A percentile compares a stretch with the other conserved stretches of the same genome.
These are phyloP conservation scores for Phytopythium ostracodes DNA, from an alignment of 352 stramenopile species.

Conservation along the genomic window DNA sequence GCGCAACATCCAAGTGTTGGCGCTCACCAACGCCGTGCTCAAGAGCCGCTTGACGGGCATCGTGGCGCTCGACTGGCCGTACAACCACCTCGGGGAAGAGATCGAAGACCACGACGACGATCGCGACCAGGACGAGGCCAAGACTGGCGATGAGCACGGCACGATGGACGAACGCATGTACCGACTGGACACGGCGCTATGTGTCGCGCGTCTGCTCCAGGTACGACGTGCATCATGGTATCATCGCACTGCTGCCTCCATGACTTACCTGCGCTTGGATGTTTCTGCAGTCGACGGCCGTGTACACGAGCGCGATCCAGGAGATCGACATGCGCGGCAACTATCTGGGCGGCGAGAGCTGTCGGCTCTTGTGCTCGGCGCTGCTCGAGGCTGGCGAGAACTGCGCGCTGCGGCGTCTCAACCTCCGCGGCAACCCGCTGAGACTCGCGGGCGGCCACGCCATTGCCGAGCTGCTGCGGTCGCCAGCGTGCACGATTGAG, in stretches of 20 bases:
- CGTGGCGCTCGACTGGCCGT: slow-evolving; percentile 38
- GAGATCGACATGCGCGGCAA: slow-evolving; percentile 62
- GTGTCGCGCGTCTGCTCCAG: slow-evolving; percentile 36
- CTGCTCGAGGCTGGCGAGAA: slow-evolving; percentile 30
- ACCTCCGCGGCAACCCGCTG: slow-evolving; percentile 52
- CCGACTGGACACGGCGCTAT: slow-evolving; percentile 38
- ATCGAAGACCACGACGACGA: slow-evolving; percentile 14
- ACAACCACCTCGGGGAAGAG: slow-evolving; percentile 50
- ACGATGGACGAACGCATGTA: slow-evolving; percentile 31
- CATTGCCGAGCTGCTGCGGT: slow-evolving; percentile 41
- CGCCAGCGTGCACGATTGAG: slow-evolving; percentile 26
- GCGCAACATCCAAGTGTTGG: slow-evolving; percentile 64
- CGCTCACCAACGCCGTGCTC: slow-evolving; percentile 41
- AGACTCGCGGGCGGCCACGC: slow-evolving; percentile 40
- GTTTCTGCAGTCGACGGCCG: slow-evolving; percentile 29
- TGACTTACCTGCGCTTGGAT: background rate
- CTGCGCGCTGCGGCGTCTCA: slow-evolving; percentile 34
- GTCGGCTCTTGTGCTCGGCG: slow-evolving; percentile 44
- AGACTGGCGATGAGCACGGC: slow-evolving; percentile 16
- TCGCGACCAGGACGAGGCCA: slow-evolving; percentile 14
- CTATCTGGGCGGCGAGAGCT: slow-evolving; percentile 52
- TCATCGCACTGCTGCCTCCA: no score
- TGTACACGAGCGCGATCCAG: slow-evolving; percentile 48
- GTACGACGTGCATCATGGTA: background rate
- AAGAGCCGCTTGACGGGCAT: slow-evolving; percentile 45